Percentiles rank a stretch among this genome's conserved stretches.
Conservation (phyloP, 805 yeast genomes). For the Yarrowia deformans region DNA sequence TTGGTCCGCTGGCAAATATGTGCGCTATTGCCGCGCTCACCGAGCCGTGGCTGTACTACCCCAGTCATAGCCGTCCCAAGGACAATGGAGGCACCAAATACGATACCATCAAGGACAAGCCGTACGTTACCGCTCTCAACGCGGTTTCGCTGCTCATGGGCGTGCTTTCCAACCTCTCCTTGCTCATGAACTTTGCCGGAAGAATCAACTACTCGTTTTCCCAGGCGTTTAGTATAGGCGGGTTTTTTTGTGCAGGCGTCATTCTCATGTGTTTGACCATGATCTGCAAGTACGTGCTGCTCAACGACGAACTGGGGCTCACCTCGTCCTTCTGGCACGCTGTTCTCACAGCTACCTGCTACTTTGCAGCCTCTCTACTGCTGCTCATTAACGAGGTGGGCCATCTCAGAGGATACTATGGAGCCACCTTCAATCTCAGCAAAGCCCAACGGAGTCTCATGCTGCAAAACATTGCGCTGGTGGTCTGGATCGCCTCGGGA, state of each 20-base stretch:
- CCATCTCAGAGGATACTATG: slow-evolving; percentile 63
- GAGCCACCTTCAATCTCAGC: slow-evolving; percentile 72
- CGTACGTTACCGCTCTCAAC: slow-evolving; percentile 63
- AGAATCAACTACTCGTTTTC: slow-evolving; percentile 64
- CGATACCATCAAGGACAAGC: slow-evolving; percentile 50
- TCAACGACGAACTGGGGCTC: slow-evolving; percentile 44
- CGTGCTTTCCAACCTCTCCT: slow-evolving; percentile 66
- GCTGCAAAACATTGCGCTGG: slow-evolving; percentile 67
- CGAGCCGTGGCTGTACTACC: slow-evolving; percentile 62
- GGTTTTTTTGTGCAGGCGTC: slow-evolving; percentile 68
- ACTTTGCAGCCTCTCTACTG: slow-evolving; percentile 63
- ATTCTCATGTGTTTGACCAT: slow-evolving; percentile 61
- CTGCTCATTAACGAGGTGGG: slow-evolving; percentile 69
- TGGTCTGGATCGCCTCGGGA: slow-evolving; percentile 77
- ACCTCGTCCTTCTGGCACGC: slow-evolving; percentile 69
- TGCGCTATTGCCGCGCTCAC: slow-evolving; percentile 74
- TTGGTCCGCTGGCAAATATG: slow-evolving; percentile 81
- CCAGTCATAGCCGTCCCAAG: neutral
- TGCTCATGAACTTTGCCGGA: slow-evolving; percentile 73
- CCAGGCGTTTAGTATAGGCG: slow-evolving; percentile 65
- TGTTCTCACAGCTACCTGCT: slow-evolving; percentile 66
- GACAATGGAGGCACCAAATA: slow-evolving; percentile 46
- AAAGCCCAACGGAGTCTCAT: slow-evolving; percentile 75
- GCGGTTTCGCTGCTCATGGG: slow-evolving; percentile 70
- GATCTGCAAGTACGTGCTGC: slow-evolving; percentile 49